phyloP scores from a whole-genome alignment of 257 asterid species.

The Datura wrightii region DNA sequence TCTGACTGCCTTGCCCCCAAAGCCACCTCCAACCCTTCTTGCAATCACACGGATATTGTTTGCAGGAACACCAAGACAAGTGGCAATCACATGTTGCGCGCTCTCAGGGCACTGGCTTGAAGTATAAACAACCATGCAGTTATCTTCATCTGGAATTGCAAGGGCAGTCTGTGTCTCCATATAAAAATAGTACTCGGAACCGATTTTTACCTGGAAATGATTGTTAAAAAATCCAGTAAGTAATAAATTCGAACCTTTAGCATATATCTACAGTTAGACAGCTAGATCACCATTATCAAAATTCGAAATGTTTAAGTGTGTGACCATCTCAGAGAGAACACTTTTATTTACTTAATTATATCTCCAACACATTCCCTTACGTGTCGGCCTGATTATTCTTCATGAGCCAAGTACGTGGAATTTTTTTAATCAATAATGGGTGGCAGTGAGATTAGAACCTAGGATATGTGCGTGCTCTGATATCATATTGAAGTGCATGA shows the following conservation, averaged over 20 bases:
- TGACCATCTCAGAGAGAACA: not conserved
- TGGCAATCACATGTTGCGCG: not conserved
- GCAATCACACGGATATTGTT: not conserved
- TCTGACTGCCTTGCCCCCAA: not conserved
- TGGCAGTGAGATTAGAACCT: not conserved
- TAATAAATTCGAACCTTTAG: not conserved
- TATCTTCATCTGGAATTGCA: constrained; percentile 68
- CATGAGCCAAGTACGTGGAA: not conserved
- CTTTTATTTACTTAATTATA: not conserved
- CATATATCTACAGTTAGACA: constrained; percentile 9
- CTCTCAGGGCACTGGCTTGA: constrained; percentile 13
- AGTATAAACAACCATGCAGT: constrained; percentile 20
- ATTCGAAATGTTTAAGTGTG: not conserved
- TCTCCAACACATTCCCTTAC: not conserved
- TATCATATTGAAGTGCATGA: not conserved
- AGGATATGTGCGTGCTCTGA: not conserved
- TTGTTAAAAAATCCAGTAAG: not conserved
- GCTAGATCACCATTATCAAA: not conserved
- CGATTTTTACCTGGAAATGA: constrained; percentile 58
- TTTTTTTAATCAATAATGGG: not conserved
- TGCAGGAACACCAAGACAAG: not conserved
- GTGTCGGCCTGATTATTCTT: not conserved
- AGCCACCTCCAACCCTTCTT: constrained; percentile 23
- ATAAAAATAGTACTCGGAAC: constrained; percentile 72
- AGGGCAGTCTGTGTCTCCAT: constrained; percentile 82